Percentiles rank a stretch among this genome's conserved stretches.
phyloP scores from a whole-genome alignment of 805 yeast genomes.

The Brettanomyces anomalus region DNA sequence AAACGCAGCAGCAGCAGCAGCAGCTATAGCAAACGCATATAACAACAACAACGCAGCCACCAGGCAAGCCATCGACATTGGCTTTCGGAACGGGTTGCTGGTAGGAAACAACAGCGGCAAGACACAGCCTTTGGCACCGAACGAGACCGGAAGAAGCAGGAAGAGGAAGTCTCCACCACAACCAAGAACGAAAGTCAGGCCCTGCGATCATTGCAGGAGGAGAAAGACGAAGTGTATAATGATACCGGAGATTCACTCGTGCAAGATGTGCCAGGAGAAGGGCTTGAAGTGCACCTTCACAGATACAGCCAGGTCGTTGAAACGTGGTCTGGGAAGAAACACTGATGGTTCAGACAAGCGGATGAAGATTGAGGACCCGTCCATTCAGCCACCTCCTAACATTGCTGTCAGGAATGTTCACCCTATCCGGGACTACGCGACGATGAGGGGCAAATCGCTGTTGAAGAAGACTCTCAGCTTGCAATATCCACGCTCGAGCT shows the following conservation, averaged over 20 bases:
- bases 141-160: neutral
- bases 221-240: constrained; percentile 73
- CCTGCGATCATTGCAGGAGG: constrained; percentile 81
- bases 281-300: constrained; percentile 67
- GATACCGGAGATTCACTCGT: constrained; percentile 51
- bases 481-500: constrained; percentile 85
- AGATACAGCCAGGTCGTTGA: constrained; percentile 37
- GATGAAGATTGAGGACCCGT: constrained; percentile 25
- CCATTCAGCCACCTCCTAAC: constrained; percentile 29
- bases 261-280: constrained; percentile 71
- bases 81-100: neutral
- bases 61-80: neutral
- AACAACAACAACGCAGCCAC: neutral
- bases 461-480: constrained; percentile 62
- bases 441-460: constrained; percentile 52
- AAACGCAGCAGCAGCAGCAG: constrained; percentile 1
- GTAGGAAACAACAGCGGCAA: neutral
- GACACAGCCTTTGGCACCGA: no score
- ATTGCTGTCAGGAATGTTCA: constrained; percentile 40
- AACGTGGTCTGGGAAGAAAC: constrained; percentile 27
- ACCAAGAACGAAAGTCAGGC: constrained; percentile 38
- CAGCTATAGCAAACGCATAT: neutral
- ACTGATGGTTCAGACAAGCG: constrained; percentile 17
- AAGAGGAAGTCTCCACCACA: constrained; percentile 24
- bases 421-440: constrained; percentile 62